phyloP scores from a whole-genome alignment of 202 grass and related monocot genomes.

The Cymbopogon flexuosus region DNA sequence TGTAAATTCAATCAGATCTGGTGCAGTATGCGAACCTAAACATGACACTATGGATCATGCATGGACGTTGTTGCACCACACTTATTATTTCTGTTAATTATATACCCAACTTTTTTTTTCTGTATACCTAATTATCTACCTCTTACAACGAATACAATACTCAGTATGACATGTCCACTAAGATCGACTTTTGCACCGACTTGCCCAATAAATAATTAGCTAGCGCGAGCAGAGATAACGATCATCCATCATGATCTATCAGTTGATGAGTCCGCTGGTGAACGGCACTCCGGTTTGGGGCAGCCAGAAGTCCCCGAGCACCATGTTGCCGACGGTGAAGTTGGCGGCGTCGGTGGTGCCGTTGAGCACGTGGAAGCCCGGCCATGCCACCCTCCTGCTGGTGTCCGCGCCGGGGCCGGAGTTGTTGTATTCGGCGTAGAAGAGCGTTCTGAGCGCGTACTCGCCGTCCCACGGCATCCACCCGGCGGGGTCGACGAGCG shows the following conservation, averaged over 20 bases:
- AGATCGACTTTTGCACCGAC: neutral
- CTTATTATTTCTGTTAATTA: neutral
- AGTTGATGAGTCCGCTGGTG: constrained; percentile 41
- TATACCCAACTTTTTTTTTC: neutral
- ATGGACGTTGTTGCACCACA: neutral
- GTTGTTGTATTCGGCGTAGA: constrained; percentile 75
- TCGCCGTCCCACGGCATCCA: constrained; percentile 81
- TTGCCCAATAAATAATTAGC: neutral
- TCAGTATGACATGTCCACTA: neutral
- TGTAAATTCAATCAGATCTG: neutral
- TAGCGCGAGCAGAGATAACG: neutral
- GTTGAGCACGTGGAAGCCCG: constrained; percentile 63
- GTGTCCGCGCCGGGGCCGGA: constrained; percentile 50
- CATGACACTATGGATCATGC: neutral
- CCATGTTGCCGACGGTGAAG: constrained; percentile 68
- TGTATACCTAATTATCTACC: neutral
- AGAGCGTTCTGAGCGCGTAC: constrained; percentile 71
- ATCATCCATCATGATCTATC: neutral
- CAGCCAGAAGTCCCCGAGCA: constrained; percentile 69
- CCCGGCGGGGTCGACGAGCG: constrained; percentile 46
- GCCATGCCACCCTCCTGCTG: constrained; percentile 49
- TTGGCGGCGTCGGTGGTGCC: constrained; percentile 47
- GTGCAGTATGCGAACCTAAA: neutral
- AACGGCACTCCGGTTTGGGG: constrained; percentile 63
- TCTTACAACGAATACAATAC: neutral